Base-by-base conservation (phyloP, 2,329 filamentous ascomycete genomes). In the Rhytidhysteron rufulum region DNA sequence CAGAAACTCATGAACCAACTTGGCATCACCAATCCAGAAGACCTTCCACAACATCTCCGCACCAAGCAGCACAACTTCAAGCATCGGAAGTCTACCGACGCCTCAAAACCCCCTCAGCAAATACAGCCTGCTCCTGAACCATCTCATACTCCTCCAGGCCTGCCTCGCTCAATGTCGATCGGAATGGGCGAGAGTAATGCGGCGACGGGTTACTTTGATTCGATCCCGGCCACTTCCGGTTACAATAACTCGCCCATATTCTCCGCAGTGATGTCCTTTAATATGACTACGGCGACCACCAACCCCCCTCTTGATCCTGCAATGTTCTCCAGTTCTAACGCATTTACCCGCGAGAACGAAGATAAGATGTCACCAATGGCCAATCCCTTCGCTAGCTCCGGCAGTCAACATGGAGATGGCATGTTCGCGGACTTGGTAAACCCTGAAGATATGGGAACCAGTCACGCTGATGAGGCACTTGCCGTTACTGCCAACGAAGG, bases 1-100 rank as follows among this genome's bases (percentile, higher is more conserved):
- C 91, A 97, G 65, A 97, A 96, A 70, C 79, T 97, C 56, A 85
- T 98, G 73, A 82, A 82, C 2, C 85, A 93, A 54, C 81, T 93
- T 45, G 90, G 89, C 2, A 88, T 97, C 10, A 84, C 90, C 3
- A 88, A 94, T 51, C 88, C 88, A 0, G 91, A 97, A 39, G 87
- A 96, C 51, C 75, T 98, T 4, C 93, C 93, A 0, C 83, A 89
- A 45, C 82, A 86, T 50, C 78, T 90, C 46, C 83, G 87, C 48
- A 81, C 86, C 4, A 95, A 95, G 39, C 54, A 49, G 2, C 61
- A 63, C 13, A 54, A 54, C n/a, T 54, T 61, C 44, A 63, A 64
- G 34, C 86, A 87, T 47, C 81, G 86, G 19, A 90, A 90, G 62
- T 81, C 82, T 4, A 34, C 45, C 2, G 74, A 78, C 45, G 47